Evolutionary conservation across 2,329 filamentous ascomycete genomes (phyloP).

Genomic region (Orbilia quercus): DNA sequence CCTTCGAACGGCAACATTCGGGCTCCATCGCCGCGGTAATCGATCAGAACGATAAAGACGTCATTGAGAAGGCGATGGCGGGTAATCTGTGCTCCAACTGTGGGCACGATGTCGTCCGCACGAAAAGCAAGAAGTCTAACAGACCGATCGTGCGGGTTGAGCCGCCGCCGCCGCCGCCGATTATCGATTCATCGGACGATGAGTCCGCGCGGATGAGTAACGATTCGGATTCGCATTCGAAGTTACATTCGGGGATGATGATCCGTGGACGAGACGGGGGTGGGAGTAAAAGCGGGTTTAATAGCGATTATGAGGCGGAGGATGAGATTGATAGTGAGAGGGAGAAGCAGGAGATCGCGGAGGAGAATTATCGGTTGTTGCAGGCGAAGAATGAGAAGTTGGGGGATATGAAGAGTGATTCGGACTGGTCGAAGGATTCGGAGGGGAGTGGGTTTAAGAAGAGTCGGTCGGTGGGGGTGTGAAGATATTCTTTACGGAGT

Average conservation of each 20-base stretch:
- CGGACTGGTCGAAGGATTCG: conserved; percentile 52
- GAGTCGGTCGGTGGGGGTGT: not conserved
- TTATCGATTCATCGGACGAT: conserved; percentile 26
- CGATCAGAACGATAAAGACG: conserved; percentile 52
- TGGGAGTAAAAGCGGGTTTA: conserved; percentile 53
- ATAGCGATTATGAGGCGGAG: conserved; percentile 55
- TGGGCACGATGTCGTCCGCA: conserved; percentile 26
- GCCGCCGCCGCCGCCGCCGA: conserved; percentile 20
- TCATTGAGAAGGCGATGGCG: conserved; percentile 49
- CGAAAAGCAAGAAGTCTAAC: conserved; percentile 29
- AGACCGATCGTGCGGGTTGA: conserved; percentile 48
- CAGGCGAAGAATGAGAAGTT: conserved; percentile 26
- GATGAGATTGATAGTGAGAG: conserved; percentile 52
- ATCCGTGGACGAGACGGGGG: conserved; percentile 49
- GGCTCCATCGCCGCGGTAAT: conserved; percentile 58
- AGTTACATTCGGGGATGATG: conserved; percentile 18
- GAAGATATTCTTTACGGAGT: not conserved
- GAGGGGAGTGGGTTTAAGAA: conserved; percentile 15
- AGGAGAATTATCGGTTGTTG: conserved; percentile 25
- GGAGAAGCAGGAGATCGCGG: conserved; percentile 25
- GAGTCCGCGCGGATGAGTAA: conserved; percentile 12
- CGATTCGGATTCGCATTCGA: conserved; percentile 28
- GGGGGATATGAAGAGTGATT: conserved; percentile 54
- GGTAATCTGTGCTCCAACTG: conserved; percentile 34
- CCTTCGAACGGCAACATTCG: conserved; percentile 56